Evolutionary conservation across 1,284 basidiomycete species (phyloP), one percentile per base, ranked within the genome.

Genomic region (Heterobasidion parviporum): DNA sequence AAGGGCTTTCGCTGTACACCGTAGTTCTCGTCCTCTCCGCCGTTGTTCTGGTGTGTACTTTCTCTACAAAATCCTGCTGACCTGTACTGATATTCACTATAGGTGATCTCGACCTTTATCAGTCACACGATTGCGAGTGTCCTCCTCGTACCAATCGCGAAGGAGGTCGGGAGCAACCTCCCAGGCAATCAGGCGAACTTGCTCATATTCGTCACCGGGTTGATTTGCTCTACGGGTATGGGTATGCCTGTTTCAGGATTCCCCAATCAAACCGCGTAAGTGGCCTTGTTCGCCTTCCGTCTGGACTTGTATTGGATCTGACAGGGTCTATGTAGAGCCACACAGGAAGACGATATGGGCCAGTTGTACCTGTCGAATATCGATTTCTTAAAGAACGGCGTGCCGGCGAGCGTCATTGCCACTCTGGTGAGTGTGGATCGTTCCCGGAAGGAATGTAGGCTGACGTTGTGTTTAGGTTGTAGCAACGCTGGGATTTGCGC

Each of bases 191-290:
- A 88, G 62, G 76, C 82, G 58, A 85, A 93, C 65, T 73, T 97
- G 8, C 80, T 98, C 59, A 91, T 97, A 64, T 95, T 97, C 74
- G 82, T 92, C 50, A 98, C 94, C 8, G 93, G 85, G 2, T 75
- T 99, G 59, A 90, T 97, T 56, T 98, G 95, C 65, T 95, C 92
- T 34, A 81, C 93, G 3, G 97, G 96, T 1, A 99, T 99, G 96
- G 97, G 95, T 6, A 89, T 99, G 78, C 95, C 95, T 3, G 94
- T 98, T 38, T 94, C 91, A 58, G 96, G 96, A 6, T 98, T 99
- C 77, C 96, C 95, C 0, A 98, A 98, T 70, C 92, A 95, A 74
- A 94, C 92, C 55, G 93, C 92, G 90, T 93, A 71, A 67, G 90
- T 85, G 0, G 6, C 2, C 51, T 20, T 57, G 34, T 58, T 15